Base-by-base conservation (phyloP, 2,329 filamentous ascomycete species). In the Arthrobotrys sphaeroides region DNA sequence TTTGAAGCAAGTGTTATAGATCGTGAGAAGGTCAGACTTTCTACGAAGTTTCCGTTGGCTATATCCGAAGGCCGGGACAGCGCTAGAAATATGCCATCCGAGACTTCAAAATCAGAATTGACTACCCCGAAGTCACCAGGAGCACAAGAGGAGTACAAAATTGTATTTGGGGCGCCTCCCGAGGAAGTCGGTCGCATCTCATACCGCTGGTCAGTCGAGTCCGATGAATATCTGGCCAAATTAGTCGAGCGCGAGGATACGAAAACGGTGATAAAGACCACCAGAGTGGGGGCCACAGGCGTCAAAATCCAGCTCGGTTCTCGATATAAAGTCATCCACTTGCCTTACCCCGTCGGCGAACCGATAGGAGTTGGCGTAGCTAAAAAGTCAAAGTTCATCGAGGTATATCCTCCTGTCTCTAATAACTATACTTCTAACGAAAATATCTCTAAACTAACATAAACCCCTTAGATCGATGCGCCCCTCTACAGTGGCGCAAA, bases 331-430 rank as follows among this genome's bases (percentile, higher is more conserved):
- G 3, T 13, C 7, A 24, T 66, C 16, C 2, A 6, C 7, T 73
- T 73, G 40, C 68, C 60, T 10, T 66, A 51, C 31, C 51, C 49
- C 7, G 20, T 73, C 18, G 49, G 60, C 5, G 31, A 33, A 22
- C 6, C 40, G 2, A 49, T 40, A 3, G 66, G 66, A 18, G 28
- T 73, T 12, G 40, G 22, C 1, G 40, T 73, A 10, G 68, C 68
- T 12, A 65, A 60, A 53, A 73, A 60, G 31, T 66, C 68, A 20
- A 42, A 42, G 26, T 73, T 51, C 33, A 73, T 73, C n/a, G 68
- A 66, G 33, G 68, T 73, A 51, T 10, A 16, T 24, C n/a, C 20
- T 6, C 6, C 26, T 2, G 5, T 20, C 26, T 26, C 20, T 20
- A 45, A 18, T 38, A 26, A 33, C 5, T n/a, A n/a, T n/a, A 24